These are phyloP conservation scores for Tetradesmus lagerheimii DNA, from an alignment of 139 green algal species.

Conservation along the genomic window DNA sequence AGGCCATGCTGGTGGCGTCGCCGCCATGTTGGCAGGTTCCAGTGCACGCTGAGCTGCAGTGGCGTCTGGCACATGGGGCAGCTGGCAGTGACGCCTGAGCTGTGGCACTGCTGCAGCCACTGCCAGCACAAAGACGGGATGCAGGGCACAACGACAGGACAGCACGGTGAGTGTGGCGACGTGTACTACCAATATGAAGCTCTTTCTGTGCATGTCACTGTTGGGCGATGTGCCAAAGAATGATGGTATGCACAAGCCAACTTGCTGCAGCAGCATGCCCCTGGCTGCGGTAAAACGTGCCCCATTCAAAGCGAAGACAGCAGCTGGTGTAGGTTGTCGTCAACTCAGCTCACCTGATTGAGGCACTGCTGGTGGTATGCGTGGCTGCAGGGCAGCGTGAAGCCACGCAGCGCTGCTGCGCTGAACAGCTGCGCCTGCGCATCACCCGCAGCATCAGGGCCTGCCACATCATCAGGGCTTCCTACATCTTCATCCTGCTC, in stretches of 20 bases:
- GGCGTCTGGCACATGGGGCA: constrained; percentile 86
- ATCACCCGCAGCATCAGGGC: constrained; percentile 7
- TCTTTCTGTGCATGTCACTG: too few relatives aligned
- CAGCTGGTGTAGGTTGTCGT: background rate
- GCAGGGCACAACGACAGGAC: background rate
- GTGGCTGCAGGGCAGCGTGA: constrained; percentile 77
- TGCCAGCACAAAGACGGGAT: constrained; percentile 32
- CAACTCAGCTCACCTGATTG: background rate
- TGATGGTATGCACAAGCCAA: background rate
- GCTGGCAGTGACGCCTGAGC: constrained; percentile 60
- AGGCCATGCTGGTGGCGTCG: background rate
- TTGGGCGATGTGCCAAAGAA: too few relatives aligned
- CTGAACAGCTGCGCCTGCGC: background rate
- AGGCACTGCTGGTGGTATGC: constrained; percentile 85
- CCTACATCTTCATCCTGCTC: background rate
- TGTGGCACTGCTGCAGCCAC: constrained; percentile 84
- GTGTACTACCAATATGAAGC: too few relatives aligned
- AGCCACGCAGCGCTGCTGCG: constrained; percentile 48
- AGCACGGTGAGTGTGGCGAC: too few relatives aligned
- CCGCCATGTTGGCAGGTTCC: constrained; percentile 49
- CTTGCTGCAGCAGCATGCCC: too few relatives aligned
- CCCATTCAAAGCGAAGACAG: too few relatives aligned
- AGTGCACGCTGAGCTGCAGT: constrained; percentile 75
- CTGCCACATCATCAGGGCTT: background rate
- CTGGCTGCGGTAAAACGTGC: too few relatives aligned